These are phyloP conservation scores for Fraxinus velutina DNA, from an alignment of 305 asterid genomes.

Conservation along the genomic window DNA sequence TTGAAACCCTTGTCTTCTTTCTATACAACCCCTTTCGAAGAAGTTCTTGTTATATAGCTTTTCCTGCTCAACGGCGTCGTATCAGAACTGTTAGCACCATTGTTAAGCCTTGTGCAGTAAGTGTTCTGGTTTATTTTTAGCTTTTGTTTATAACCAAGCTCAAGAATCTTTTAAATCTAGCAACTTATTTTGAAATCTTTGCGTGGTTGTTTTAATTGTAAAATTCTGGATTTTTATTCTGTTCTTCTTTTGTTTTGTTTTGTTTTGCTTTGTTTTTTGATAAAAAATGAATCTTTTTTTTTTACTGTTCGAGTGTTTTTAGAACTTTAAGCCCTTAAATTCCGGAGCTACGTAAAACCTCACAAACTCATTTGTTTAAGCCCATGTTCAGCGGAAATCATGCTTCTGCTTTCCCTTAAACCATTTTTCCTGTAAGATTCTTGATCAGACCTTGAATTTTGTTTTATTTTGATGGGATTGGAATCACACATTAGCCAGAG, in stretches of 20 bases:
- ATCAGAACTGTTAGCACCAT: constrained; percentile 27
- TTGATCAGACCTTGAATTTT: constrained; percentile 27
- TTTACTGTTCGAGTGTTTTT: not conserved
- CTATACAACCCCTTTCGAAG: not conserved
- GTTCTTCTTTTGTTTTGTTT: not conserved
- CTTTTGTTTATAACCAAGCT: constrained; percentile 23
- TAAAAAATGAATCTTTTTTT: not conserved
- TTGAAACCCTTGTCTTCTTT: not conserved
- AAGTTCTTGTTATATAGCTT: not conserved
- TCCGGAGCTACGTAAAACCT: constrained; percentile 18
- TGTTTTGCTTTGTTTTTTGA: not conserved
- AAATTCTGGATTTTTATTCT: constrained; percentile 4
- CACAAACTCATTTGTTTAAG: constrained; percentile 16
- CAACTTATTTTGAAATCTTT: not conserved
- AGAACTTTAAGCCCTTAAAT: constrained; percentile 14
- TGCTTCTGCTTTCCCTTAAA: constrained; percentile 29
- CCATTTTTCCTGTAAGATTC: constrained; percentile 18
- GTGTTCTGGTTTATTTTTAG: constrained; percentile 5
- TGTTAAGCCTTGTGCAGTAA: constrained; percentile 30
- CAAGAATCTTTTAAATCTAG: constrained; percentile 21
- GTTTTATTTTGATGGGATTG: constrained; percentile 34
- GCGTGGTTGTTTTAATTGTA: constrained; percentile 11
- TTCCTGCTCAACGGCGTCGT: constrained; percentile 25
- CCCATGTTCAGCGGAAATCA: constrained; percentile 27
- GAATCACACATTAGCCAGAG: constrained; percentile 35